A percentile compares a stretch with the other conserved stretches of the same genome.
Conservation (phyloP, 805 yeast genomes). For the Starmerella floricola region DNA sequence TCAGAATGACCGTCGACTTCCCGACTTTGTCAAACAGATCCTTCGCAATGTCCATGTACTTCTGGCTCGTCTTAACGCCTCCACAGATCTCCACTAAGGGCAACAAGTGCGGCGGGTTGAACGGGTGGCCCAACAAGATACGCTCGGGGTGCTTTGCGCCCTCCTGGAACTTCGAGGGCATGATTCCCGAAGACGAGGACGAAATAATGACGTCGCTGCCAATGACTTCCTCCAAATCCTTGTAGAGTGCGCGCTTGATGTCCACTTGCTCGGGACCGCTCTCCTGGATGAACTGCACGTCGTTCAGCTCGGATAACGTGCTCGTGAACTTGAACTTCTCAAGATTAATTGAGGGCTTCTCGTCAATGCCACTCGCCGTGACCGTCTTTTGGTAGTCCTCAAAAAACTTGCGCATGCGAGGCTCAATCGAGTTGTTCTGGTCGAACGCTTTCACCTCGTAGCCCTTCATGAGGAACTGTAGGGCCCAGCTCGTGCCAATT, state of each 20-base stretch:
- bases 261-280: conserved; percentile 14
- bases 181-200: conserved; percentile 13
- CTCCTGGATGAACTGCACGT: conserved; percentile 15
- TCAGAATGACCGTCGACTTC: conserved; percentile 11
- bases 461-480: conserved; percentile 11
- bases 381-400: conserved; percentile 7
- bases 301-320: conserved; percentile 1
- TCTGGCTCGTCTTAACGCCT: conserved; percentile 7
- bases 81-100: conserved; percentile 16
- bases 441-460: conserved; percentile 12
- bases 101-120: conserved; percentile 16
- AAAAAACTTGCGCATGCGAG: conserved; percentile 8
- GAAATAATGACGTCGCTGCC: conserved; percentile 11
- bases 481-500: conserved; percentile 15
- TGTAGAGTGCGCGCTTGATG: conserved; percentile 8
- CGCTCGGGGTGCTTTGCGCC: conserved; percentile 16
- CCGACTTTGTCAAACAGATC: conserved; percentile 10
- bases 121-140: conserved; percentile 17
- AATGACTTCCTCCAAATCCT: conserved; percentile 7
- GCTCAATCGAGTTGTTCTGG: conserved; percentile 8
- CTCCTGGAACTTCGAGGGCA: conserved; percentile 13
- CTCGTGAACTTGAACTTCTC: conserved; percentile 7
- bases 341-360: background rate
- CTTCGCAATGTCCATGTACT: conserved; percentile 6
- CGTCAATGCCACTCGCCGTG: conserved; percentile 8